These are phyloP conservation scores for Curvularia eragrostidis DNA, from an alignment of 2,329 filamentous ascomycete species.

Conservation along the genomic window DNA sequence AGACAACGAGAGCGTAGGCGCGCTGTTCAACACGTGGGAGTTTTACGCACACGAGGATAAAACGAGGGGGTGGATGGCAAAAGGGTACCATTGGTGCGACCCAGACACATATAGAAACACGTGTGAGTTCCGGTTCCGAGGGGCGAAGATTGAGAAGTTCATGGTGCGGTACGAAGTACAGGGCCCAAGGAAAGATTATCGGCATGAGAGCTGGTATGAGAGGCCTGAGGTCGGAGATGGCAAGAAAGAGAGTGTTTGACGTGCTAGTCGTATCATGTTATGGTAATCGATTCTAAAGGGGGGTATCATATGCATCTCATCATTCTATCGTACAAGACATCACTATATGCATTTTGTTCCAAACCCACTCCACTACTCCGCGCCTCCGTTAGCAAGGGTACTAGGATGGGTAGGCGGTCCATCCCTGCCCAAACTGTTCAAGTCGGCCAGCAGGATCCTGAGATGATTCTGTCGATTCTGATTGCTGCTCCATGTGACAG, in stretches of 20 bases:
- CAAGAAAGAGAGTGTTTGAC: background rate
- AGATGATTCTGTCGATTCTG: slow-evolving; percentile 43
- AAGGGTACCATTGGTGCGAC: slow-evolving; percentile 72
- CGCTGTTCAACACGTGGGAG: slow-evolving; percentile 77
- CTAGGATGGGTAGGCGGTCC: slow-evolving; percentile 47
- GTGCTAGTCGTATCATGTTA: background rate
- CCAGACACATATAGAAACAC: slow-evolving; percentile 74
- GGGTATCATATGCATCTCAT: slow-evolving; percentile 10
- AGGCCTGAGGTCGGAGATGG: slow-evolving; percentile 13
- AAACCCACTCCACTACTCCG: background rate
- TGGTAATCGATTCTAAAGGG: background rate
- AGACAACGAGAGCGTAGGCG: slow-evolving; percentile 73
- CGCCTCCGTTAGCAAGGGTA: slow-evolving; percentile 17
- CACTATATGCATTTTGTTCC: background rate
- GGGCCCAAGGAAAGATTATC: slow-evolving; percentile 77
- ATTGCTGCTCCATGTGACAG: slow-evolving; percentile 46
- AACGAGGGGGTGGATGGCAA: slow-evolving; percentile 65
- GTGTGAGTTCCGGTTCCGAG: slow-evolving; percentile 67
- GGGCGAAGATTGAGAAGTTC: slow-evolving; percentile 33
- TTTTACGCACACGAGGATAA: slow-evolving; percentile 55
- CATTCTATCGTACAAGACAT: slow-evolving; percentile 8
- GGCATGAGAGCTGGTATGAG: slow-evolving; percentile 49
- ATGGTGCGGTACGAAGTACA: slow-evolving; percentile 68
- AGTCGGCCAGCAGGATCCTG: slow-evolving; percentile 35
- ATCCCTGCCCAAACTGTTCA: slow-evolving; percentile 40